These are phyloP conservation scores for Phytophthora colocasiae DNA, from an alignment of 352 stramenopile species.

Conservation along the genomic window DNA sequence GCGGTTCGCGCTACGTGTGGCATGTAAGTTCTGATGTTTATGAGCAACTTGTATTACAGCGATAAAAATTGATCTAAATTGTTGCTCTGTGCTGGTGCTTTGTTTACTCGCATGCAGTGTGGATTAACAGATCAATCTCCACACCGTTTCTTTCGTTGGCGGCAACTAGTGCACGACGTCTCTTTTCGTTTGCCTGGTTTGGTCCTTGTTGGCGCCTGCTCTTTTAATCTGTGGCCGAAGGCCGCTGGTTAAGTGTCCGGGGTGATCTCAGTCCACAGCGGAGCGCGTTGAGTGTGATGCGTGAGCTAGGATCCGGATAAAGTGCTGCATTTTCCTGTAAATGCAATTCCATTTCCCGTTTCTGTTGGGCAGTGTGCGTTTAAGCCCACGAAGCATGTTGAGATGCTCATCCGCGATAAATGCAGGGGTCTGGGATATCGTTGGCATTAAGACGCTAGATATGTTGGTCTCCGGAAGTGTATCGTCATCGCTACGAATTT, in stretches of 20 bases:
- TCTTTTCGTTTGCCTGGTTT: background rate
- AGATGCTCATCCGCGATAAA: slow-evolving; percentile 3
- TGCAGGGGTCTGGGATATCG: no score
- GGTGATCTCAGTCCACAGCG: background rate
- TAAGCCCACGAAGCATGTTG: slow-evolving; percentile 1
- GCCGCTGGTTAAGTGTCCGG: background rate
- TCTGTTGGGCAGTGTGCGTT: slow-evolving; percentile 2
- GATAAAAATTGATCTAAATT: slow-evolving; percentile 1
- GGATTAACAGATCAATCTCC: slow-evolving; percentile 6
- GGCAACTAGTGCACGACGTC: background rate
- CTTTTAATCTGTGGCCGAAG: background rate
- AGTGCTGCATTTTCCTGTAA: background rate
- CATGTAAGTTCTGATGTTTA: no score
- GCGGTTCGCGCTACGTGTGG: no score
- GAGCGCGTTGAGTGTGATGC: slow-evolving; percentile 1
- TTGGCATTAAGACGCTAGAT: no score
- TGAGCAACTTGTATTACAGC: background rate
- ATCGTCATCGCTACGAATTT: no score
- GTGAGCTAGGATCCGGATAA: slow-evolving; percentile 7
- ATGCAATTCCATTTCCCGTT: slow-evolving; percentile 8
- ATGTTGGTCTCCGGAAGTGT: no score
- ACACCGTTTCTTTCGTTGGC: slow-evolving; percentile 4
- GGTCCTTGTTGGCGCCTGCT: background rate
- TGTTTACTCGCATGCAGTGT: slow-evolving; percentile 1
- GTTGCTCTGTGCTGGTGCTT: background rate